Evolutionary conservation across 805 yeast genomes (phyloP), one percentile per base, ranked within the genome.

Genomic region (Saccharomycopsis fermentans): DNA sequence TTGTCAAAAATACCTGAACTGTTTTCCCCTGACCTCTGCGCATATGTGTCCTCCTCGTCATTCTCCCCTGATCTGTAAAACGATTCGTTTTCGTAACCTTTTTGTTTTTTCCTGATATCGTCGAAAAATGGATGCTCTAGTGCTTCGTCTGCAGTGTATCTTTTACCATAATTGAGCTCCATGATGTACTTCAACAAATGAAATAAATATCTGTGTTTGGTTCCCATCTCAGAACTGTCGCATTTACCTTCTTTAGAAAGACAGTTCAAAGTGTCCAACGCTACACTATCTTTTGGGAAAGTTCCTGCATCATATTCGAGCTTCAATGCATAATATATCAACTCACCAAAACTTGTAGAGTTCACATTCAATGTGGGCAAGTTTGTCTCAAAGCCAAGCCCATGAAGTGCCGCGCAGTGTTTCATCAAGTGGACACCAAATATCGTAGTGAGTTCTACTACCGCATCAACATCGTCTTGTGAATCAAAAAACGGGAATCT

Each of bases 401-500:
- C 98, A 73, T 94, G 99, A 43, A 89, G 69, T 59, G 81, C 79
- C 5, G 97, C 96, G 65, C 90, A 83, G 62, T 82, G 81, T 62
- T 82, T 81, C 80, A 94, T 77, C 63, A 80, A 81, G 11, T 79
- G 80, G 54, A 79, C 70, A 2, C 99, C 99, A 72, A 88, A 91
- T 1, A 94, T 76, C 1, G 84, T 74, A 0, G 96, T 83, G 37
- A 92, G 74, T 69, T 94, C 99, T 36, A 91, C 79, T 55, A 92
- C 69, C 0, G 98, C 96, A 66, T 94, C 98, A 2, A 84, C 82
- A 68, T 94, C 99, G 71, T 92, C 98, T 5, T 88, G 83, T 1
- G 97, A 90, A 68, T 90, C 90, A 74, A 94, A 94, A 67, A 94
- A 86, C 4, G 99, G 98, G 70, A 91, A 92, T 65, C 96, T 77